Evolutionary conservation across 2,329 filamentous ascomycete species (phyloP).

Genomic region (Macrophomina phaseolina): DNA sequence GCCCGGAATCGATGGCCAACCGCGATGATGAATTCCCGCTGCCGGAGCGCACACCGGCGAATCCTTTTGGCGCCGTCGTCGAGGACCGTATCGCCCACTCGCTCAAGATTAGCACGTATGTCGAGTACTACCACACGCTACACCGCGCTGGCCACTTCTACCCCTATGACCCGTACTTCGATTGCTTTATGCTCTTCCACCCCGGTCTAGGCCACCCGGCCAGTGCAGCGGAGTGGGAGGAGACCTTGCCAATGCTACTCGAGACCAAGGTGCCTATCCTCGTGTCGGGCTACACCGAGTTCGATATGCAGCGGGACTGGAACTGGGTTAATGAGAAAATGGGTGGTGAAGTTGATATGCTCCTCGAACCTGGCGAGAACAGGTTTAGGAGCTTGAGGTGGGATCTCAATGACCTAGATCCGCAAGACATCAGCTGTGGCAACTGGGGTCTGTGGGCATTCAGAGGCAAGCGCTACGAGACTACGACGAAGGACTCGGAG

Average conservation of each 20-base stretch:
- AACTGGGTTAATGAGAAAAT: slow-evolving; percentile 87
- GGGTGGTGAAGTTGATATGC: slow-evolving; percentile 86
- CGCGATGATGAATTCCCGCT: slow-evolving; percentile 92
- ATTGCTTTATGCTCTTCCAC: slow-evolving; percentile 96
- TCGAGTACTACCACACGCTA: slow-evolving; percentile 97
- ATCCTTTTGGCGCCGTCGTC: slow-evolving; percentile 92
- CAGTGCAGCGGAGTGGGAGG: slow-evolving; percentile 90
- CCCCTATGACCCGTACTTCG: slow-evolving; percentile 97
- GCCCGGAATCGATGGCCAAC: slow-evolving; percentile 94
- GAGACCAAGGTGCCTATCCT: slow-evolving; percentile 96
- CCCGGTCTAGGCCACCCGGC: slow-evolving; percentile 94
- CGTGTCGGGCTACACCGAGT: slow-evolving; percentile 94
- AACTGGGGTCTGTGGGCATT: slow-evolving; percentile 99
- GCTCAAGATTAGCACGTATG: slow-evolving; percentile 96
- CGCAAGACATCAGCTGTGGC: slow-evolving; percentile 90
- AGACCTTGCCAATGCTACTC: slow-evolving; percentile 85
- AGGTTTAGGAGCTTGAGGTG: slow-evolving; percentile 90
- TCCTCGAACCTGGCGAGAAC: slow-evolving; percentile 93
- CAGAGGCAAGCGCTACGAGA: slow-evolving; percentile 91
- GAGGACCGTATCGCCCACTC: slow-evolving; percentile 87
- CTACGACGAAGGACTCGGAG: slow-evolving; percentile 58
- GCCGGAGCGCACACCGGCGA: slow-evolving; percentile 79
- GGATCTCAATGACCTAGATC: slow-evolving; percentile 96
- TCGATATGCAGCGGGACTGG: slow-evolving; percentile 91
- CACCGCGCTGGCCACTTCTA: slow-evolving; percentile 90